Evolutionary conservation across 345 rosid species (phyloP), one percentile per base, ranked within the genome.

Genomic region (Pistacia integerrima): DNA sequence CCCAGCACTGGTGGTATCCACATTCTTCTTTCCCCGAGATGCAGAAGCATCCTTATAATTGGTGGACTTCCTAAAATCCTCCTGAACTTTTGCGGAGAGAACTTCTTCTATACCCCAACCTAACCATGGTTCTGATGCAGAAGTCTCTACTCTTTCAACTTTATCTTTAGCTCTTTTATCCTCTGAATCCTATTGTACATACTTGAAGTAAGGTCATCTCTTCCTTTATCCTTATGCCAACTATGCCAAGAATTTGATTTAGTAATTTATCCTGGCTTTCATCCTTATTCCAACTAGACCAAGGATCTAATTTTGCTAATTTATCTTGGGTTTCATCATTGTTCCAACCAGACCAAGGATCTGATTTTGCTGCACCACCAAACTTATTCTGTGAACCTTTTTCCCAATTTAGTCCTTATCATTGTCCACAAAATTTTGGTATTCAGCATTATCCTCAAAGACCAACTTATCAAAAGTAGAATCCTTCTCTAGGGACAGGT

Each of bases 371-470:
- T 22, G 25, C 25, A 22, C 25, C 25, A 22, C 25, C 25, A 22
- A 22, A 22, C 25, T 22, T 22, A 22, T 22, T 22, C 0, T 22
- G 25, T 11, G 54, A 59, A 58, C 49, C 80, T 13, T 81, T 79
- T 2, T 82, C 93, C 95, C 97, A 91, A 12, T 70, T 74, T 10
- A 80, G 46, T 28, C 68, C 79, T 17, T 81, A 78, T 81, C 78
- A 69, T 79, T 66, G 57, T 84, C 87, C 14, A 79, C 55, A 51
- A 54, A 64, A 56, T 76, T 70, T 30, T 84, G 68, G 74, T 84
- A 81, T 55, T 89, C 89, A 18, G 70, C 86, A 64, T 83, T 75
- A 35, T 96, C 98, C 67, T 90, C 99, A 80, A 96, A 93, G 65
- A 62, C 64, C 25, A 84, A 90, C 83, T 86, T 88, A 41, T 82